Evolutionary conservation across 306 rosid species (phyloP).

Genomic region (Pterocarpus santalinus): DNA sequence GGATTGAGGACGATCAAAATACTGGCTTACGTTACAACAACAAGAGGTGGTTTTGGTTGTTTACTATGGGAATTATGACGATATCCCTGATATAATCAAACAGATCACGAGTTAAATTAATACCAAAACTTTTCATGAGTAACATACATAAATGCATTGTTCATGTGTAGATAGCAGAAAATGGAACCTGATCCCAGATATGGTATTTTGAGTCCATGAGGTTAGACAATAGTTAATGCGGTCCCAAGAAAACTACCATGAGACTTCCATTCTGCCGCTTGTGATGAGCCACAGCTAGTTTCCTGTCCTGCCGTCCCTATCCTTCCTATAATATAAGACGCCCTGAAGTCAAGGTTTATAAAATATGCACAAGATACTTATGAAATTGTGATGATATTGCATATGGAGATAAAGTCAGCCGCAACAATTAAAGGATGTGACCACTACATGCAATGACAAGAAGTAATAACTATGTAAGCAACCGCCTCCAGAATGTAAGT

Average conservation of each 20-base stretch:
- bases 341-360: slow-evolving; percentile 9
- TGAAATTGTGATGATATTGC: neutral
- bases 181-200: slow-evolving; percentile 84
- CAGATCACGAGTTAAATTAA: neutral
- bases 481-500: neutral
- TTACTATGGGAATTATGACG: slow-evolving; percentile 43
- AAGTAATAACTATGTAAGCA: neutral
- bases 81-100: slow-evolving; percentile 57
- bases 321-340: slow-evolving; percentile 72
- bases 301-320: slow-evolving; percentile 84
- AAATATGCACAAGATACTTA: neutral
- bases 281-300: slow-evolving; percentile 84
- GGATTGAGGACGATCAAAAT: slow-evolving; percentile 1
- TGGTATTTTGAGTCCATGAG: slow-evolving; percentile 83
- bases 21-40: slow-evolving; percentile 68
- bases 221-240: slow-evolving; percentile 62
- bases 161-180: neutral
- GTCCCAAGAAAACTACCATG: slow-evolving; percentile 79
- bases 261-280: slow-evolving; percentile 67
- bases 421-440: too few species aligned
- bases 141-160: neutral
- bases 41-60: slow-evolving; percentile 69
- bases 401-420: neutral
- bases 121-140: neutral
- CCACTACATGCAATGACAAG: too few species aligned